These are phyloP conservation scores for Hypomyces perniciosus DNA, from an alignment of 2,329 filamentous ascomycete genomes.

Conservation along the genomic window DNA sequence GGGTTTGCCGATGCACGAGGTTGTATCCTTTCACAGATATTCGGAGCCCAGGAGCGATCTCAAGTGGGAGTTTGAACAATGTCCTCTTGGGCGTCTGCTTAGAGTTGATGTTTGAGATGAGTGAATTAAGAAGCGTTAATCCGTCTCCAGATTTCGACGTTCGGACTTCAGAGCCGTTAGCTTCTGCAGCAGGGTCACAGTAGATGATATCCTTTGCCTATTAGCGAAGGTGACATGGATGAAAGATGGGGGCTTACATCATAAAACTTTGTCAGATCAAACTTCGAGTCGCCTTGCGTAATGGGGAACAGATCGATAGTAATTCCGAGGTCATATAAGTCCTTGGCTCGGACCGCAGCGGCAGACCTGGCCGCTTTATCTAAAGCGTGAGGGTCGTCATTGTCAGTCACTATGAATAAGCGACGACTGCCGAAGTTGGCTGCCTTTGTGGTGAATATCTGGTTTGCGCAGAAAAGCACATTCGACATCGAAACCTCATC, in stretches of 20 bases:
- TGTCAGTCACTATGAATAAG: constrained; percentile 93
- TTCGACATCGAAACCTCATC: constrained; percentile 77
- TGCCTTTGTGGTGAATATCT: constrained; percentile 91
- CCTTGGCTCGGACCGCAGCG: constrained; percentile 82
- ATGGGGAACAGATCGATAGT: constrained; percentile 92
- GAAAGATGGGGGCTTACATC: constrained; percentile 53
- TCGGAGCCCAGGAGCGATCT: constrained; percentile 74
- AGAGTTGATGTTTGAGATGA: constrained; percentile 84
- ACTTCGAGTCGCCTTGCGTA: constrained; percentile 60
- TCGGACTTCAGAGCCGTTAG: constrained; percentile 47
- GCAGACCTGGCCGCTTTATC: constrained; percentile 69
- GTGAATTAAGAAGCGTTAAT: constrained; percentile 68
- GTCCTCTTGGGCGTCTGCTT: constrained; percentile 81
- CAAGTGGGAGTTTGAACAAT: constrained; percentile 80
- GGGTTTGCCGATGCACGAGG: constrained; percentile 75
- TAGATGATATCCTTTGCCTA: constrained; percentile 76
- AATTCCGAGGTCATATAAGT: constrained; percentile 89
- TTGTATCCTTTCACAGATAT: constrained; percentile 95
- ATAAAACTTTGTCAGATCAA: constrained; percentile 83
- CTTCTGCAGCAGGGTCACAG: constrained; percentile 65
- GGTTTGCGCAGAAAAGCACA: constrained; percentile 89
- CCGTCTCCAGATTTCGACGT: constrained; percentile 67
- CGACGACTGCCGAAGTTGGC: constrained; percentile 89
- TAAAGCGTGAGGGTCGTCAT: constrained; percentile 73
- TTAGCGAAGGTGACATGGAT: not conserved